phyloP scores from a whole-genome alignment of 1,139 yeast species.

The Suhomyces bokatorum region DNA sequence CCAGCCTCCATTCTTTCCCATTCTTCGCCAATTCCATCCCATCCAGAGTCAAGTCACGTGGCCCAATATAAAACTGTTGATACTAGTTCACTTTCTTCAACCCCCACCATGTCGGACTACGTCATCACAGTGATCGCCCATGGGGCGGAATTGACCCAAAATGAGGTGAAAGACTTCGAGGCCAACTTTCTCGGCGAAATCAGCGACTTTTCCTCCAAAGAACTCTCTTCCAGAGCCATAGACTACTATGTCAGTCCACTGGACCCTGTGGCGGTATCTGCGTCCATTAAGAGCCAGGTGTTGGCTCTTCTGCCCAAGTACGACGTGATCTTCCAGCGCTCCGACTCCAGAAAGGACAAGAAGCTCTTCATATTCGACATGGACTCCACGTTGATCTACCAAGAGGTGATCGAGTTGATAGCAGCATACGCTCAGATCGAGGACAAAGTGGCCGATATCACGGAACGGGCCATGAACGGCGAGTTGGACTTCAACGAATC shows the following conservation, averaged over 20 bases:
- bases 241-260: conserved; percentile 14
- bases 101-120: conserved; percentile 8
- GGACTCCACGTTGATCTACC: conserved; percentile 96
- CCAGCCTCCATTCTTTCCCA: background rate
- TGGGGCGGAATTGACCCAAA: conserved; percentile 4
- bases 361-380: conserved; percentile 87
- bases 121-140: conserved; percentile 9
- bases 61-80: background rate
- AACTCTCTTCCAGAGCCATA: conserved; percentile 16
- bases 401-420: conserved; percentile 93
- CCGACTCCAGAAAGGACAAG: conserved; percentile 44
- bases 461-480: conserved; percentile 96
- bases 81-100: background rate
- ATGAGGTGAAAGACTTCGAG: conserved; percentile 1
- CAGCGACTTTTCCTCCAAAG: conserved; percentile 11
- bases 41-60: conserved; percentile 2
- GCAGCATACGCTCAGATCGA: conserved; percentile 87
- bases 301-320: conserved; percentile 13
- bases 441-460: conserved; percentile 72
- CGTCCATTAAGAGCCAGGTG: conserved; percentile 9
- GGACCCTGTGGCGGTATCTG: conserved; percentile 10
- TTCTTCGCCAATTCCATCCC: no score
- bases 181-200: background rate
- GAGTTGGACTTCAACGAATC: conserved; percentile 90
- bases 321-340: conserved; percentile 39